Conservation (phyloP, 2,329 filamentous ascomycete species). For the Talaromyces sp. region DNA sequence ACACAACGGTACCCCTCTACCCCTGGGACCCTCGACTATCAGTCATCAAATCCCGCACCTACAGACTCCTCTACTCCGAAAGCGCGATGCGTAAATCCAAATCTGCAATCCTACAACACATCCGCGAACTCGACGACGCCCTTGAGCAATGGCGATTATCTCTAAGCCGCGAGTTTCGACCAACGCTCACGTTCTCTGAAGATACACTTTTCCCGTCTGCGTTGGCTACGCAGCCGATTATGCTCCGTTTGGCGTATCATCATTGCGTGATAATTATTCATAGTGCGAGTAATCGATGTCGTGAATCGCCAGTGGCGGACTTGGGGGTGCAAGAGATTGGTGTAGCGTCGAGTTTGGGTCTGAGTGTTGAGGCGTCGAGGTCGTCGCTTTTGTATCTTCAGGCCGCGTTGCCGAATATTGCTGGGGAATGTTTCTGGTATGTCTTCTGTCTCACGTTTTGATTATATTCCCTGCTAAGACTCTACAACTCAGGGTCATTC, state of each 20-base stretch:
- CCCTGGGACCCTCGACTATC: background rate
- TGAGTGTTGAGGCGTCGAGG: slow-evolving; percentile 1
- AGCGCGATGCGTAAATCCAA: background rate
- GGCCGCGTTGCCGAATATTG: background rate
- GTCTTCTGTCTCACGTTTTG: background rate
- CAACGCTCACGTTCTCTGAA: background rate
- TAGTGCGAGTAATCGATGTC: background rate
- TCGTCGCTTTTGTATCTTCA: background rate
- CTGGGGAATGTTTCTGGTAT: background rate
- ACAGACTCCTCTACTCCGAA: background rate
- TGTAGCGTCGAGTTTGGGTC: background rate
- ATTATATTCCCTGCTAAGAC: background rate
- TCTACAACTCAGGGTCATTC: background rate
- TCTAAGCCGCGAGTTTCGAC: background rate
- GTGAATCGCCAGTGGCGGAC: background rate
- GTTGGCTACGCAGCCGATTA: background rate
- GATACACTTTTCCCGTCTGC: slow-evolving; percentile 2
- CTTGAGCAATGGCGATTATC: background rate
- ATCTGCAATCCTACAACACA: background rate
- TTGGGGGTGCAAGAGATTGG: background rate
- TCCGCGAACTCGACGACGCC: background rate
- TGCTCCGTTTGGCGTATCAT: background rate
- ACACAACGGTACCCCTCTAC: background rate
- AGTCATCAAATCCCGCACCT: background rate
- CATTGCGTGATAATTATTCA: background rate